A percentile compares a stretch with the other conserved stretches of the same genome.
These are phyloP conservation scores for Exophiala calicioides DNA, from an alignment of 2,329 filamentous ascomycete genomes.

Conservation along the genomic window DNA sequence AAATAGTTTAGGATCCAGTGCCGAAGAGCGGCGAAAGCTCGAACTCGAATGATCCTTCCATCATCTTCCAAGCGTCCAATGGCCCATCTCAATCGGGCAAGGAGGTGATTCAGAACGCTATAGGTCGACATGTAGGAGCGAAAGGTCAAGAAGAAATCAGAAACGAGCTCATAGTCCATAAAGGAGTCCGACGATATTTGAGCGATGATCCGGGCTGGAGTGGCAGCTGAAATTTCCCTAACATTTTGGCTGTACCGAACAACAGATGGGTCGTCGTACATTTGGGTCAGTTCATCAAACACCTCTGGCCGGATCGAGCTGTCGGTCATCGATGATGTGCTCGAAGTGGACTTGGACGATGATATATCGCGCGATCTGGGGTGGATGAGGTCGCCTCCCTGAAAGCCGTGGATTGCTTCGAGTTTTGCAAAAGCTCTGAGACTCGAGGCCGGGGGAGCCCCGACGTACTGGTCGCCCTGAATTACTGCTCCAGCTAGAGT, in stretches of 20 bases:
- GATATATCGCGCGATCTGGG: conserved; percentile 26
- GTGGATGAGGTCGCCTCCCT: neutral
- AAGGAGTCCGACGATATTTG: conserved; percentile 96
- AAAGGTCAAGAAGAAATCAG: conserved; percentile 96
- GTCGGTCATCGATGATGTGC: conserved; percentile 28
- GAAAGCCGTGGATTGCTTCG: conserved; percentile 1
- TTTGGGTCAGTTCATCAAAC: conserved; percentile 77
- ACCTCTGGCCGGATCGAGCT: conserved; percentile 62
- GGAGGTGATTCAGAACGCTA: conserved; percentile 78
- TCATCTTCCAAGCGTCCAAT: conserved; percentile 76
- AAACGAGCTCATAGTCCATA: conserved; percentile 93
- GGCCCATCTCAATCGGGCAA: conserved; percentile 85
- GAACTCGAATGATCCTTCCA: conserved; percentile 90
- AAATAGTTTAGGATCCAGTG: conserved; percentile 99
- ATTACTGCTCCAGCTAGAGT: conserved; percentile 41
- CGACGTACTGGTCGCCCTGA: conserved; percentile 18
- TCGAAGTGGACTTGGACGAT: conserved; percentile 39
- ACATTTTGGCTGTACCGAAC: conserved; percentile 75
- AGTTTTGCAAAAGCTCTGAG: conserved; percentile 22
- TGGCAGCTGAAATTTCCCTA: conserved; percentile 81
- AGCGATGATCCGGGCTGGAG: conserved; percentile 84
- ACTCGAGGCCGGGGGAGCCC: conserved; percentile 22
- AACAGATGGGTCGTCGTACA: conserved; percentile 77
- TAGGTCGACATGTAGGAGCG: conserved; percentile 77
- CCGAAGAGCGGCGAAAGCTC: conserved; percentile 90